Percentiles rank a stretch among this genome's conserved stretches.
Evolutionary conservation across 2,329 filamentous ascomycete genomes (phyloP).

Genomic region (Aspergillus unguis): DNA sequence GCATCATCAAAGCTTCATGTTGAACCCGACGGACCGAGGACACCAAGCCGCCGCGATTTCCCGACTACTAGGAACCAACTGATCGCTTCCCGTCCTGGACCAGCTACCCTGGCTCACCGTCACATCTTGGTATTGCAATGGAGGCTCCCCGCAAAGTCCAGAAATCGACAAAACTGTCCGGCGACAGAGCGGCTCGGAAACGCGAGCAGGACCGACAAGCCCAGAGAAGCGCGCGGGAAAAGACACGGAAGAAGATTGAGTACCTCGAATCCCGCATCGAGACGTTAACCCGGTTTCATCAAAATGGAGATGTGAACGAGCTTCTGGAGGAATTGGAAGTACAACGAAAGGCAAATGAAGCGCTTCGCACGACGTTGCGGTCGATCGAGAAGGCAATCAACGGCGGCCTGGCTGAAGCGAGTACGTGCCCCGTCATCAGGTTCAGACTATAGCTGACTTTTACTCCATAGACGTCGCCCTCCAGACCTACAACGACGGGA

Average conservation of each 20-base stretch:
- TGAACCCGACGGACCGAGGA: background rate
- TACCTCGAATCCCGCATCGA: slow-evolving; percentile 13
- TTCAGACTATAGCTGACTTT: background rate
- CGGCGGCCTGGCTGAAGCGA: slow-evolving; percentile 6
- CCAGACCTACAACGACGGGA: background rate
- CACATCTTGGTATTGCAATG: slow-evolving; percentile 2
- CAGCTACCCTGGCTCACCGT: background rate
- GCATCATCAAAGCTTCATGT: background rate
- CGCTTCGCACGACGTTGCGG: slow-evolving; percentile 5
- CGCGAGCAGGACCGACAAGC: slow-evolving; percentile 16
- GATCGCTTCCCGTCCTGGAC: background rate
- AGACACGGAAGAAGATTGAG: slow-evolving; percentile 12
- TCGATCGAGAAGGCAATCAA: slow-evolving; percentile 10
- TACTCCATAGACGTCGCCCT: background rate
- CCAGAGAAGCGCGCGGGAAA: slow-evolving; percentile 14
- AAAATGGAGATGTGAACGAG: slow-evolving; percentile 9
- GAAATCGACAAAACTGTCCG: slow-evolving; percentile 6
- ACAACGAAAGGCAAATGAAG: slow-evolving; percentile 12
- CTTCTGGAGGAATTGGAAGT: slow-evolving; percentile 11
- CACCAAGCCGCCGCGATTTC: background rate
- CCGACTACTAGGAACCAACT: background rate
- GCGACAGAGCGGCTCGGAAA: slow-evolving; percentile 13
- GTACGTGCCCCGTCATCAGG: background rate
- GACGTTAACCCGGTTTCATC: slow-evolving; percentile 9
- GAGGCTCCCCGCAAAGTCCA: slow-evolving; percentile 3